These are phyloP conservation scores for Xylariaceae sp. DNA, from an alignment of 2,329 filamentous ascomycete species.

Conservation along the genomic window DNA sequence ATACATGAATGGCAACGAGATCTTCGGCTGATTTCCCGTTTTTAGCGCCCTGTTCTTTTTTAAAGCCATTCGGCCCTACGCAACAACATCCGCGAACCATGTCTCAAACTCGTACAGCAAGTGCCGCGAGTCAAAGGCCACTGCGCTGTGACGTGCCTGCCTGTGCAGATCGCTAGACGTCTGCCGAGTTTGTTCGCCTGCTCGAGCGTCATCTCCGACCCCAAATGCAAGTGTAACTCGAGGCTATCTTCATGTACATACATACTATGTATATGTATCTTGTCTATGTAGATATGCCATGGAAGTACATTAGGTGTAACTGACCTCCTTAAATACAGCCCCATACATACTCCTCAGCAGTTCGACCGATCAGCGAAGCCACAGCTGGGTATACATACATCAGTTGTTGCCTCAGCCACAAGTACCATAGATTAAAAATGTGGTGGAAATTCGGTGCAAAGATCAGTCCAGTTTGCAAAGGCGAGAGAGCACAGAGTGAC, in stretches of 20 bases:
- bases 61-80: slow-evolving; percentile 34
- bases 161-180: slow-evolving; percentile 25
- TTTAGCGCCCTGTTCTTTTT: slow-evolving; percentile 27
- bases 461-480: too few species aligned
- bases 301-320: too few species aligned
- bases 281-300: too few species aligned
- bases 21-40: slow-evolving; percentile 26
- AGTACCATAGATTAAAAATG: too few species aligned
- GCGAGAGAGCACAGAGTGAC: too few species aligned
- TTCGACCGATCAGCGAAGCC: too few species aligned
- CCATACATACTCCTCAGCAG: too few species aligned
- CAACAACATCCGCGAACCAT: slow-evolving; percentile 26
- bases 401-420: too few species aligned
- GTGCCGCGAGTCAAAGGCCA: slow-evolving; percentile 24
- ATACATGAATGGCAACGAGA: slow-evolving; percentile 23
- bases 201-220: slow-evolving; percentile 17
- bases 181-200: slow-evolving; percentile 21
- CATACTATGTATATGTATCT: too few species aligned
- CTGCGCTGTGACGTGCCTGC: slow-evolving; percentile 21
- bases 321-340: too few species aligned
- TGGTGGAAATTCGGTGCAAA: too few species aligned
- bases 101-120: slow-evolving; percentile 30
- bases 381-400: too few species aligned
- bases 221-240: slow-evolving; percentile 10
- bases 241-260: slow-evolving; percentile 13